Base-by-base conservation (phyloP, 1,284 basidiomycete genomes). In the Rhodotorula glutinis region DNA sequence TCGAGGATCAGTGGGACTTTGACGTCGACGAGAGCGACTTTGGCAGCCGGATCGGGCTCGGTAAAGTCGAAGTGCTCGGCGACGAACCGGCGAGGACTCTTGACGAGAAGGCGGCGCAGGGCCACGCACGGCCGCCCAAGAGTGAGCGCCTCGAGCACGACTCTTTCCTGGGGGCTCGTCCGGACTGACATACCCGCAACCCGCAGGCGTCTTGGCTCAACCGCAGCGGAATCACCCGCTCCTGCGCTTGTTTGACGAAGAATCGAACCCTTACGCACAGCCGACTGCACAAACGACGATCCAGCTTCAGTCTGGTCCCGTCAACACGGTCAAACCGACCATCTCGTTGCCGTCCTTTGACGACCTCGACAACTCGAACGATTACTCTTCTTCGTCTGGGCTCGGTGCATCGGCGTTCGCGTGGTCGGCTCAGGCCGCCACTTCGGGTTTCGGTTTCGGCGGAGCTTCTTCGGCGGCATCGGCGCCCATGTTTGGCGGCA, bases 191-290 rank as follows among this genome's bases (percentile, higher is more conserved):
- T n/a, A n/a, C n/a, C n/a, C n/a, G n/a, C n/a, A n/a, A n/a, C n/a
- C n/a, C 49, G 46, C 19, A n/a, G 46, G 21, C 7, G 1, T 17
- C 29, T 52, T 16, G 3, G 8, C 30, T 29, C 33, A 38, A 38
- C 33, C 49, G 2, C 60, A 29, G 17, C 44, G 51, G 3, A 67
- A 63, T 25, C 73, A 75, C 52, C 75, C 75, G 16, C 69, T 76
- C 43, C 67, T 75, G 25, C 65, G 70, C 3, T 62, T 76, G 9
- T 76, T 76, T 49, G 75, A 75, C 57, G 71, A 70, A 25, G 71
- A 73, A 29, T 60, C 67, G 16, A 71, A 73, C 47, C 68, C 67
- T 4, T 66, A 67, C 62, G 62, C 67, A 0, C 41, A 59, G n/a
- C 40, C 60, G 23, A 38, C 54, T 27, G 21, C 54, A 3, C 27